phyloP scores from a whole-genome alignment of 164 flowering plant genomes.

The Vitis vinifera region DNA sequence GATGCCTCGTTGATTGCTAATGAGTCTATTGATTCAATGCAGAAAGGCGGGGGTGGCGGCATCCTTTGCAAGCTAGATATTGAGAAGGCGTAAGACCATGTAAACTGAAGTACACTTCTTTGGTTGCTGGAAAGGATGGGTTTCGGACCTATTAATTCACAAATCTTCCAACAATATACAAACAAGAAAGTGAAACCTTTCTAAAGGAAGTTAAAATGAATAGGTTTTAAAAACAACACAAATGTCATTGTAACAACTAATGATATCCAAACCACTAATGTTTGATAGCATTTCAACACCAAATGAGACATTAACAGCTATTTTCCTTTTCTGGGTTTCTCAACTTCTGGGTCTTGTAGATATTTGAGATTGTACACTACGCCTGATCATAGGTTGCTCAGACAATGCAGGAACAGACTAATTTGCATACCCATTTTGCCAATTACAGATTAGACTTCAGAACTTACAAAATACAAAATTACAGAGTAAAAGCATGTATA shows the following conservation, averaged over 20 bases:
- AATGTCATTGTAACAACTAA: background rate
- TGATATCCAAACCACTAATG: background rate
- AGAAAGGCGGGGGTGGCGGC: too few species aligned
- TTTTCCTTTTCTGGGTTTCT: background rate
- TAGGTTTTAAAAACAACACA: background rate
- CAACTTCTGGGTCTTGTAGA: background rate
- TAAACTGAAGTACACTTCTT: too few species aligned
- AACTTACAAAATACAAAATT: background rate
- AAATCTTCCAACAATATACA: too few species aligned
- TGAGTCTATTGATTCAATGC: too few species aligned
- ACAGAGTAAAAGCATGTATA: background rate
- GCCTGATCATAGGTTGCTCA: background rate
- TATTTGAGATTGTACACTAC: background rate
- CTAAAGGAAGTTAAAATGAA: too few species aligned
- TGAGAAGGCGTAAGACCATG: too few species aligned
- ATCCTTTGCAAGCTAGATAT: too few species aligned
- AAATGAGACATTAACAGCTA: background rate
- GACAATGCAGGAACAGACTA: background rate
- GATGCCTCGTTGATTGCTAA: too few species aligned
- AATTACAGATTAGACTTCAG: background rate
- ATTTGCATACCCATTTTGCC: too few species aligned
- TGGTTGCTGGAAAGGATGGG: too few species aligned
- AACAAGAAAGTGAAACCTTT: too few species aligned
- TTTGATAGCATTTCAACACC: background rate
- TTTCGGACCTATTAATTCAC: too few species aligned